Base-by-base conservation (phyloP, 2,329 filamentous ascomycete genomes). In the Fusarium brachygibbosum region DNA sequence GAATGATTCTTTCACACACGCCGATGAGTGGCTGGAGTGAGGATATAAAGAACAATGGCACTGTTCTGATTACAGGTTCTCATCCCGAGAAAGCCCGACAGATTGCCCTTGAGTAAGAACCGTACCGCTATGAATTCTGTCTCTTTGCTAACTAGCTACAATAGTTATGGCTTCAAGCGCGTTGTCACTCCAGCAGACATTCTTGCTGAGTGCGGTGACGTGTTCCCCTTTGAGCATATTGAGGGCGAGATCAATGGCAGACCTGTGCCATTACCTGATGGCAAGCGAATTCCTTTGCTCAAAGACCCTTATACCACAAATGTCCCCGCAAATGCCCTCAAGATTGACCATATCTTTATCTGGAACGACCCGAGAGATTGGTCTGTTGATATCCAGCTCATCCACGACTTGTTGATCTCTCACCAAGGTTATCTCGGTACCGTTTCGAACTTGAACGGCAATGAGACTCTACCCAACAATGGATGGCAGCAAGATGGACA, bases 341-440 rank as follows among this genome's bases (percentile, higher is more conserved):
- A 93, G 73, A 91, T 99, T 71, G 93, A 97, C 76, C 94, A 94
- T 29, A 88, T 98, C 29, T 91, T 98, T 75, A 91, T 98, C 9
- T 98, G 95, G 85, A 97, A 97, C 78, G 96, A 98, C 79, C 94
- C 96, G 5, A 88, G 96, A 58, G 96, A 99, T 82, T 99, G 96
- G 96, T 94, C 92, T 1, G 86, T 98, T 12, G 95, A 98, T 78
- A 89, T 89, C 4, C 92, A 97, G 76, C 83, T 98, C 72, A 91
- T 98, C 59, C 76, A 91, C 55, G 96, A 99, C 79, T 82, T 97
- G 13, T 83, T 98, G 9, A 85, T 97, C 40, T 97, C 94, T 1
- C 84, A 88, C 19, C 74, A 85, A n/a, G 96, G 96, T 19, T 88
- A 93, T 58, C 77, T 97, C 6, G 96, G 95, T 28, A 98, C 95